phyloP scores from a whole-genome alignment of 179 eudicot genomes.

The Silene coronaria region DNA sequence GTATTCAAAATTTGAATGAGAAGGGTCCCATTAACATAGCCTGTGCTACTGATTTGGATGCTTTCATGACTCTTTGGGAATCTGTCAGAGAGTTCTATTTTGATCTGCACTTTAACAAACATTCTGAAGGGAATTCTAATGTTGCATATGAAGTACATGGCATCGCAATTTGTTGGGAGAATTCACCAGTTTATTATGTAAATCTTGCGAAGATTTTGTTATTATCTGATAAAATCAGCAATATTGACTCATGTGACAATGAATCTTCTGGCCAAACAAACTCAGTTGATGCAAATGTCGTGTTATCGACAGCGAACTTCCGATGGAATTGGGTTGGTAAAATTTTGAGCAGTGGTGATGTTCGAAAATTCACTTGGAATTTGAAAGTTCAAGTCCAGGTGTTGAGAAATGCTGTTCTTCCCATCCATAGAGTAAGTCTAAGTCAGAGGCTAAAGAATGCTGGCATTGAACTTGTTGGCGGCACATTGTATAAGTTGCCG shows the following conservation, averaged over 20 bases:
- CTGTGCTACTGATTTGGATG: conserved; percentile 52
- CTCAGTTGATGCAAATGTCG: conserved; percentile 28
- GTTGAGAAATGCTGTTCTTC: conserved; percentile 63
- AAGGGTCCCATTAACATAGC: conserved; percentile 72
- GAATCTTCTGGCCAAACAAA: conserved; percentile 28
- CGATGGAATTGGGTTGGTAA: conserved; percentile 63
- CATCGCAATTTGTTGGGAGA: conserved; percentile 83
- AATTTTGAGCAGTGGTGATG: conserved; percentile 50
- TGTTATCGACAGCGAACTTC: conserved; percentile 42
- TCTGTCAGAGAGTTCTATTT: conserved; percentile 55
- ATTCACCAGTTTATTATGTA: conserved; percentile 82
- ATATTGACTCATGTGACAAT: conserved; percentile 19
- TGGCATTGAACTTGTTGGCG: conserved; percentile 56
- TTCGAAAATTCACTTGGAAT: conserved; percentile 78
- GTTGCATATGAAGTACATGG: conserved; percentile 74
- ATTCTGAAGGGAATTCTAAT: conserved; percentile 44
- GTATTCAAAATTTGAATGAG: conserved; percentile 30
- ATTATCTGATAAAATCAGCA: conserved; percentile 31
- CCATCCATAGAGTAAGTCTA: conserved; percentile 54
- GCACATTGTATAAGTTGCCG: conserved; percentile 48
- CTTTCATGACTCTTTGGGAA: conserved; percentile 77
- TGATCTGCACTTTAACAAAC: conserved; percentile 80
- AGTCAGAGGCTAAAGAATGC: conserved; percentile 39
- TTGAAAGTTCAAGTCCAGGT: conserved; percentile 75
- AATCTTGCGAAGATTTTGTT: conserved; percentile 74